Conservation (phyloP, 495 filamentous ascomycete species). For the Hyphodiscus hymeniophilus region DNA sequence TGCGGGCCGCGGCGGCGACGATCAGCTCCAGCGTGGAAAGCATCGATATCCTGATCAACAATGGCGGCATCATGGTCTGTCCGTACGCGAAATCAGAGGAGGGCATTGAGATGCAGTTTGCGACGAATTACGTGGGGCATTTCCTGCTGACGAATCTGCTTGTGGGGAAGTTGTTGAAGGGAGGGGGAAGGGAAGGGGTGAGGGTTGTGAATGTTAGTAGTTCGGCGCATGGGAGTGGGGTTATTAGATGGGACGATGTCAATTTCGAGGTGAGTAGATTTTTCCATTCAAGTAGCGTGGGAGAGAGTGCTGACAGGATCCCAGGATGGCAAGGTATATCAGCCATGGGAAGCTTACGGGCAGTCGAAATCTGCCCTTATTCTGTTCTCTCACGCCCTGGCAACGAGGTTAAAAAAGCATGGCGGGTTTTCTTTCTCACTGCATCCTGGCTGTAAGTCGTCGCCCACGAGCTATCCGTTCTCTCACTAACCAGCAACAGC, state of each 20-base stretch:
- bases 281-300: too few species aligned
- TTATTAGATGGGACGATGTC: conserved; percentile 25
- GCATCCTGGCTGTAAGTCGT: conserved; percentile 33
- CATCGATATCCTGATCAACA: conserved; percentile 62
- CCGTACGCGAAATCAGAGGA: conserved; percentile 16
- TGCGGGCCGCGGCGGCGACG: conserved; percentile 44
- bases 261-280: conserved; percentile 7
- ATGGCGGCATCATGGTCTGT: conserved; percentile 37
- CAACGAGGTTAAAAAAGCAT: conserved; percentile 29
- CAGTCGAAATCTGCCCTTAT: conserved; percentile 48
- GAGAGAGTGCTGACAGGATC: neutral
- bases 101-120: conserved; percentile 50
- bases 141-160: conserved; percentile 50
- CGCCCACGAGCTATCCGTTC: too few species aligned
- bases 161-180: conserved; percentile 29
- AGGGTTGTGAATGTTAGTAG: conserved; percentile 38
- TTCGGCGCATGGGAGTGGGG: conserved; percentile 20
- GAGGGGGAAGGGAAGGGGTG: conserved; percentile 23
- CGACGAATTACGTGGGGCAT: conserved; percentile 49
- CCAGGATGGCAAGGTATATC: conserved; percentile 28
- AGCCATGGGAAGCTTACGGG: conserved; percentile 38
- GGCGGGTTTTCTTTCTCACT: conserved; percentile 30
- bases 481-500: too few species aligned
- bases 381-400: conserved; percentile 36
- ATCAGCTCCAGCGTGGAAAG: conserved; percentile 34